Base-by-base conservation (phyloP, 2,329 filamentous ascomycete genomes). In the Aspergillus sp. region DNA sequence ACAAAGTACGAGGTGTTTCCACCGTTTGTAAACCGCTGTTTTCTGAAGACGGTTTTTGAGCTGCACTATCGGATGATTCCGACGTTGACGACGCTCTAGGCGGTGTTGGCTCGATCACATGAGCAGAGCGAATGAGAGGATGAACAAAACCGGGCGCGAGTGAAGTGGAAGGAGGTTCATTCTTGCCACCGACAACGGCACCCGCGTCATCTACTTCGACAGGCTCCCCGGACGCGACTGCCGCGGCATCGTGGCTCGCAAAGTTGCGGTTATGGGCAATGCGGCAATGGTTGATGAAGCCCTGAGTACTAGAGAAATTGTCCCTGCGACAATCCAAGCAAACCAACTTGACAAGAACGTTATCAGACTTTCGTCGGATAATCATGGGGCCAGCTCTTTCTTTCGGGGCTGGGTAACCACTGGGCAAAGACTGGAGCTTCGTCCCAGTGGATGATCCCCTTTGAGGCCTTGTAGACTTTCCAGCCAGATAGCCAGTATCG, bases 251-350 rank as follows among this genome's bases (percentile, higher is more conserved):
- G 70, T 99, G 95, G 67, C 91, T 97, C 77, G 96, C 93, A 80
- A 93, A 98, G 63, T 96, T 92, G 58, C 91, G 85, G 71, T 89
- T 90, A 77, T 99, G 95, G 24, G 93, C 92, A 67, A 99, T 98
- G 57, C 95, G 91, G 73, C 93, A 98, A 72, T 99, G 95, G 71
- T 99, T 99, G 78, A 99, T 95, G 77, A 98, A 98, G n/a, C 95
- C 95, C 75, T 98, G 95, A 0, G 93, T 96, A 77, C 93, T 98
- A 56, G 89, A 93, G 70, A 98, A 98, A 73, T 97, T 91, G 72
- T 91, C 90, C 62, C 93, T 85, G 50, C 91, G 83, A 75, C 95
- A 98, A 73, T 95, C 89, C 58, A 90, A 77, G 79, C 95, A 99
- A 62, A 96, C 89, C 49, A 98, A 83, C 76, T 96, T 96, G 63